Conservation (phyloP, 805 yeast genomes). For the Wickerhamomyces sydowiorum region DNA sequence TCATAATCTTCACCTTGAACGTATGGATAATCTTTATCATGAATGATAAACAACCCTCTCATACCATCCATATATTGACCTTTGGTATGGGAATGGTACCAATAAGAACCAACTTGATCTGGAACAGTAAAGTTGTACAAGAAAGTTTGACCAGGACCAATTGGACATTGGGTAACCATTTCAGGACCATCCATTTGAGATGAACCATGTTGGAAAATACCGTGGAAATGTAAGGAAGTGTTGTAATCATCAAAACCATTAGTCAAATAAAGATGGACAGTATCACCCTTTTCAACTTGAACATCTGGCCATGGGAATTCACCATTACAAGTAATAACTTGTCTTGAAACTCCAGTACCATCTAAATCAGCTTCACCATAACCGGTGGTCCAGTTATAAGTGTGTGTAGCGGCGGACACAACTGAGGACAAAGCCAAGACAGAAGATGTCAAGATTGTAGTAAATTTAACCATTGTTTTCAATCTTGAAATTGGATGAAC, state of each 20-base stretch:
- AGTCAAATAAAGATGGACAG: constrained; percentile 62
- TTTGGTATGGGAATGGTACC: constrained; percentile 94
- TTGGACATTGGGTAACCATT: constrained; percentile 85
- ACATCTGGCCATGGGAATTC: constrained; percentile 84
- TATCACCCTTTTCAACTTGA: constrained; percentile 73
- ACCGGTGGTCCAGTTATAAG: constrained; percentile 58
- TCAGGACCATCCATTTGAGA: constrained; percentile 89
- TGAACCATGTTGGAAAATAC: constrained; percentile 70
- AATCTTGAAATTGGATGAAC: too few relatives aligned
- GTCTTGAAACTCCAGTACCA: constrained; percentile 29
- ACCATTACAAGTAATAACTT: constrained; percentile 40
- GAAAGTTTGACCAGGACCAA: constrained; percentile 69
- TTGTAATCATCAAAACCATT: constrained; percentile 66
- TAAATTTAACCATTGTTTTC: neutral
- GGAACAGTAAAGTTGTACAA: constrained; percentile 85
- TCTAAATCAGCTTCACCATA: constrained; percentile 45
- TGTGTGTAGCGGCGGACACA: constrained; percentile 37
- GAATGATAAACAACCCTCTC: constrained; percentile 74
- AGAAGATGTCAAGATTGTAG: neutral
- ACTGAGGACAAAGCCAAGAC: neutral
- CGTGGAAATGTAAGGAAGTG: constrained; percentile 91
- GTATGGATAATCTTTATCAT: constrained; percentile 58
- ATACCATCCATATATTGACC: constrained; percentile 95
- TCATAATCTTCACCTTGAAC: constrained; percentile 49
- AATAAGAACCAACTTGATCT: constrained; percentile 79